phyloP scores from a whole-genome alignment of 2,329 filamentous ascomycete species.

The Arthrinium phaeospermum region DNA sequence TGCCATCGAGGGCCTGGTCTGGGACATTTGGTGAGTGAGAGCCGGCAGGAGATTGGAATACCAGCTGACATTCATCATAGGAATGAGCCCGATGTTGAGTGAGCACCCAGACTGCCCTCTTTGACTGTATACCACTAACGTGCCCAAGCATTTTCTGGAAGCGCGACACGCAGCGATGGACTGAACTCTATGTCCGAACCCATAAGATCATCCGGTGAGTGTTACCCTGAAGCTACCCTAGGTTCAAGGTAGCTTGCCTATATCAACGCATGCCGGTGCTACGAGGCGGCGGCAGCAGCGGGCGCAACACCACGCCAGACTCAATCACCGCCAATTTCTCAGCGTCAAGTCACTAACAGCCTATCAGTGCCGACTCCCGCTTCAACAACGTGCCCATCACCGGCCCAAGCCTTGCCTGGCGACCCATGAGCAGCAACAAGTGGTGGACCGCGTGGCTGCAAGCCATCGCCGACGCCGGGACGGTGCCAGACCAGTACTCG shows the following conservation, averaged over 20 bases:
- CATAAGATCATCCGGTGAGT: conserved; percentile 24
- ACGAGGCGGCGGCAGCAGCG: too few relatives aligned
- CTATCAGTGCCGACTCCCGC: conserved; percentile 21
- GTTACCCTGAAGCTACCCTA: too few relatives aligned
- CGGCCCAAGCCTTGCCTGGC: conserved; percentile 21
- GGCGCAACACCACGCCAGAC: too few relatives aligned
- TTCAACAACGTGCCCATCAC: conserved; percentile 20
- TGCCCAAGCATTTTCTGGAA: conserved; percentile 19
- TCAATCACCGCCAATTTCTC: too few relatives aligned
- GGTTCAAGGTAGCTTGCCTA: too few relatives aligned
- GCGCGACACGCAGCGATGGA: conserved; percentile 21
- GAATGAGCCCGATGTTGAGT: conserved; percentile 11
- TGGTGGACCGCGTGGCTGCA: conserved; percentile 24
- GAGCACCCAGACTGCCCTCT: background rate
- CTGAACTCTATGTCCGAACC: conserved; percentile 23
- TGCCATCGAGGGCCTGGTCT: conserved; percentile 30
- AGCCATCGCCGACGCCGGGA: conserved; percentile 22
- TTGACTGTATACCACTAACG: background rate
- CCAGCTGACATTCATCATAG: background rate
- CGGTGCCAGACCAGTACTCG: conserved; percentile 24
- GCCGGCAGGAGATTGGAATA: background rate
- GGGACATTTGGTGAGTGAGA: conserved; percentile 23
- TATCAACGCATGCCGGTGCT: too few relatives aligned
- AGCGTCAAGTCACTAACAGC: background rate
- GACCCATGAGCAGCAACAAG: conserved; percentile 20